Base-by-base conservation (phyloP, 257 asterid species). In the Echium plantagineum region DNA sequence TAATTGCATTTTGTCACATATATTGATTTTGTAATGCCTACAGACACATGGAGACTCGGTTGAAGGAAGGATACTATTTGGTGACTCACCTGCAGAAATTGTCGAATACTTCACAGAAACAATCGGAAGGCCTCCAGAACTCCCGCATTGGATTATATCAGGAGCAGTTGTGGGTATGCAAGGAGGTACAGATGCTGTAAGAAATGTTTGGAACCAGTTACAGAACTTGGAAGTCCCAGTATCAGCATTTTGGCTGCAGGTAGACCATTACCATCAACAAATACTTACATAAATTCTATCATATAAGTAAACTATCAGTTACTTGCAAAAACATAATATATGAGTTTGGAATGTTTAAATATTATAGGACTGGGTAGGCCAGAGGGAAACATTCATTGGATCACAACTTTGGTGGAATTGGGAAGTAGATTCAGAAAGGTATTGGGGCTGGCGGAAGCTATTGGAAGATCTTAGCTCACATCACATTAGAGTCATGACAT, bases 341-440 rank as follows among this genome's bases (percentile, higher is more conserved):
- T 56, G 21, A 38, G 21, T 31, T 63, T 18, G 55, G 49, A 18
- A 3, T 63, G 52, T 58, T 42, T 32, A 32, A 42, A 24, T 65
- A 31, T 2, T 71, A 63, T 69, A 90, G 96, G 98, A 91, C 63
- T 90, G 98, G 98, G 96, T 85, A 16, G 98, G 98, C 17, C 94
- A 85, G 59, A 75, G 98, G 81, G 83, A 87, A 70, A 90, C 98
- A 0, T 83, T 83, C n/a, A 85, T 91, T 10, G 98, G 98, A 19
- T 87, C 98, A 28, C 98, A 91, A 66, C 91, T 91, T 30, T 91
- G 98, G 98, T 91, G 98, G 98, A 91, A 91, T 51, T 91, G 96
- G 98, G 98, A 91, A 79, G 95, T 86, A 59, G 98, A 91, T 76
- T 70, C 86, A 53, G 54, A 59, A 61, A 77, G 88, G 73, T 87